Evolutionary conservation across 164 flowering plant genomes (phyloP), one percentile per base, ranked within the genome.

Genomic region (Annona cherimola): DNA sequence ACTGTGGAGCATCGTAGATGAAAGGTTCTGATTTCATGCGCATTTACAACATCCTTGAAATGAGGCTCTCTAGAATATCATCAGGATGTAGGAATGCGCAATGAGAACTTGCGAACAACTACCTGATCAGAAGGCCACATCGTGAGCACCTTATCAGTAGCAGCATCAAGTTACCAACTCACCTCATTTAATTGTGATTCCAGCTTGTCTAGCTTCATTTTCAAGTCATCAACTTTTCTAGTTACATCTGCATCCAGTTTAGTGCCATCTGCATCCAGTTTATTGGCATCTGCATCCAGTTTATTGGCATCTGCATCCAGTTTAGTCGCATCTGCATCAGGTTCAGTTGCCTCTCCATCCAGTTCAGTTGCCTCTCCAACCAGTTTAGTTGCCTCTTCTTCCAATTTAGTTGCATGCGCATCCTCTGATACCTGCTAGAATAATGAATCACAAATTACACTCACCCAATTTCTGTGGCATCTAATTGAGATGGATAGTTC

Each of bases 171-270:
- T 35, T 14, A 63, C 43, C 40, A 40, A 42, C 83, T 57, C 57
- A 93, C 90, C 93, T 86, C 83, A 41, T 64, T 60, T 60, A 93
- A 83, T 78, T 90, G 83, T 69, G 84, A 79, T 74, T 85, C 89
- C 79, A 89, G 75, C 12, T 76, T 79, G 71, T 45, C 72, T 16
- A 89, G 57, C 77, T 86, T 90, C 57, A 73, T 76, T 70, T 83
- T 89, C 83, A 87, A 82, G 71, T 83, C 85, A 75, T 83, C 86
- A 42, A 82, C 69, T 45, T 83, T 90, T 70, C 72, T 64, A 0
- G 67, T 14, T 41, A 42, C 44, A 8, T 26, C 65, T 20, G 9
- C 35, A 62, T 57, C 61, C 19, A 14, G 14, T 11, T 1, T 19
- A 57, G n/a, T 14, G 39, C 8, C 26, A 14, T 19, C 44, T 35